Conservation (phyloP, 257 asterid species). For the Solanum pennellii region DNA sequence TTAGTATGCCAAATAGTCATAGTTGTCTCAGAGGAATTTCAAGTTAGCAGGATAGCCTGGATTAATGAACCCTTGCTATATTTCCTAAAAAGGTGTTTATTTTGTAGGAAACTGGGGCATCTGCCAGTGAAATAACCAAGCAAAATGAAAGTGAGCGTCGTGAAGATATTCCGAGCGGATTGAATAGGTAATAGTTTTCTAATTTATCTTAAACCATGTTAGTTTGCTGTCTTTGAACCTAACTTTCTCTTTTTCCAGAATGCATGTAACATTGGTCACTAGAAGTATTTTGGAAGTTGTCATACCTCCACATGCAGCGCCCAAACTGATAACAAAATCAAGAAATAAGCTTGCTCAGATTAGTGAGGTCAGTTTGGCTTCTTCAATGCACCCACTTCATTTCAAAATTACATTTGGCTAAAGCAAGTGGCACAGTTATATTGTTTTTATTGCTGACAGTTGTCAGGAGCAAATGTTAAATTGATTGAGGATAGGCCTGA, state of each 20-base stretch:
- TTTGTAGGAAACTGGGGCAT: conserved; percentile 46
- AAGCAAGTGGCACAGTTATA: not conserved
- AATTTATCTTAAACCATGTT: not conserved
- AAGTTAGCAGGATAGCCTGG: not conserved
- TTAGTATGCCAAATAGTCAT: not conserved
- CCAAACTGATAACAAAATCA: conserved; percentile 60
- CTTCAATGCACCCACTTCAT: not conserved
- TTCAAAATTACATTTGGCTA: not conserved
- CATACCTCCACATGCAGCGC: conserved; percentile 70
- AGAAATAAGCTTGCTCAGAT: conserved; percentile 68
- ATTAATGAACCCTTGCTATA: not conserved
- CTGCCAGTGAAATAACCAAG: conserved; percentile 31
- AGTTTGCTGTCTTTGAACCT: not conserved
- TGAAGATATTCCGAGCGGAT: conserved; percentile 48
- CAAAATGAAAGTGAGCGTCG: conserved; percentile 52
- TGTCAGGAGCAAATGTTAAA: conserved; percentile 83
- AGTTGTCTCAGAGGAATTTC: not conserved
- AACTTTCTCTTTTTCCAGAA: conserved; percentile 20
- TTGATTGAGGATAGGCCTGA: conserved; percentile 64
- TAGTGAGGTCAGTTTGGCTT: conserved; percentile 52
- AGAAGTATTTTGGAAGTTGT: conserved; percentile 84
- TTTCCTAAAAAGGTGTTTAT: not conserved
- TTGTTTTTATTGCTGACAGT: conserved; percentile 24
- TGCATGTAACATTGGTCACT: conserved; percentile 66
- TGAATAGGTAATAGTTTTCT: conserved; percentile 38